Base-by-base conservation (phyloP, 2,329 filamentous ascomycete species). In the Ceratocystis albifundus region DNA sequence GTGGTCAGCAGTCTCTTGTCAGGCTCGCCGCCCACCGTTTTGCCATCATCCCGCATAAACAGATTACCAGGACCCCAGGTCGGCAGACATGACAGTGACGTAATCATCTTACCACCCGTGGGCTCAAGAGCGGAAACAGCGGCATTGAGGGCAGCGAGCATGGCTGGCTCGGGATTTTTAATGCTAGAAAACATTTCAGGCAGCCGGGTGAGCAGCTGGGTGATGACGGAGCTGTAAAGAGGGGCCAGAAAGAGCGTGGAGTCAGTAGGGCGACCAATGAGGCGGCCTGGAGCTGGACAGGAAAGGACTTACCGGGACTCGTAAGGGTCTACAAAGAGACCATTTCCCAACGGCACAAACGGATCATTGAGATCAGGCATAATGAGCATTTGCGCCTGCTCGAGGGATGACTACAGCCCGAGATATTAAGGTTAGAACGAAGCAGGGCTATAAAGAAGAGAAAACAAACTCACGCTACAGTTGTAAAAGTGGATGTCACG, bases 401-500 rank as follows among this genome's bases (percentile, higher is more conserved):
- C 88, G 53, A 96, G 79, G 50, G 82, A 82, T 46, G 90, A 77
- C 86, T 90, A 68, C 74, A 12, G 12, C 36, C 36, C 36, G 4
- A 12, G 36, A 3, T 67, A 70, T 71, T 57, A 69, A 68, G 46
- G 66, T 69, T 65, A n/a, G 59, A 62, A 22, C 30, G 28, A 41
- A 4, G 6, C 22, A 55, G 32, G 0, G 22, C 17, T 48, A 20
- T 30, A 15, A 5, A 28, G 30, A 20, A 62, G 17, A 28, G 32
- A 3, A 17, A 8, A n/a, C n/a, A 64, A 44, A 82, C 87, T 78
- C 79, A 89, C 86, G 72, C 87, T 90, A 71, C 96, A 85, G 73
- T 97, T 97, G 80, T 97, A 99, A 75, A 97, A 99, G 74, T 99
- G 94, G 68, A 99, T 88, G 72, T 96, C 91, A 76, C 90, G 93